phyloP scores from a whole-genome alignment of 371 early-diverging fungal species.

The Lichtheimia ornata region DNA sequence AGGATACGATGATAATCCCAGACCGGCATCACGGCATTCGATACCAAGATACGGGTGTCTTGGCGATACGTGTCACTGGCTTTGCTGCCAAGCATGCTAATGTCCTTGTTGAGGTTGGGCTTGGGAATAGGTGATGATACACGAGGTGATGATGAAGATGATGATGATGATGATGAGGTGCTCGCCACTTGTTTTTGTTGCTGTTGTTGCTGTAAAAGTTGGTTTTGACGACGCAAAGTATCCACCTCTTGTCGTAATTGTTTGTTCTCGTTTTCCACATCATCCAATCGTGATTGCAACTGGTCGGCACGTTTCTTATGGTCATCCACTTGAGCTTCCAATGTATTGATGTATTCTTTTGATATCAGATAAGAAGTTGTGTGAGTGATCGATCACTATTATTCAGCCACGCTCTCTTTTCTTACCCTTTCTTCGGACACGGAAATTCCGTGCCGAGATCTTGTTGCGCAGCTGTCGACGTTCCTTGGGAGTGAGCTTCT shows the following conservation, averaged over 20 bases:
- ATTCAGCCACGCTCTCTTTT: not conserved
- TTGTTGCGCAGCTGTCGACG: conserved; percentile 85
- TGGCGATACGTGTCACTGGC: conserved; percentile 51
- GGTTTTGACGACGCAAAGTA: conserved; percentile 42
- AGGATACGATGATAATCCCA: conserved; percentile 47
- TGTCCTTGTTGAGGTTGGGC: conserved; percentile 48
- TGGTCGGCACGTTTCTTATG: conserved; percentile 62
- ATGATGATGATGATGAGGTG: conserved; percentile 14
- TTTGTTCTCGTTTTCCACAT: conserved; percentile 60
- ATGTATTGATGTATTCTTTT: conserved; percentile 77
- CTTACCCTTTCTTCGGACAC: conserved; percentile 84
- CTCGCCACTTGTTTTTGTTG: conserved; percentile 5
- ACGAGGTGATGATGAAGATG: conserved; percentile 31
- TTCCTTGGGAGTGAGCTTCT: conserved; percentile 74
- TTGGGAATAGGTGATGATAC: conserved; percentile 36
- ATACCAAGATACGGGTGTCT: conserved; percentile 46
- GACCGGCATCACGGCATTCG: conserved; percentile 48
- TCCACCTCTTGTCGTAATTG: conserved; percentile 60
- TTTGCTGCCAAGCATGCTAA: conserved; percentile 47
- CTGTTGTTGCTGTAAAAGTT: conserved; percentile 24
- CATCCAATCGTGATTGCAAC: conserved; percentile 43
- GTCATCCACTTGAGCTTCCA: conserved; percentile 79
- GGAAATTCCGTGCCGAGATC: conserved; percentile 86
- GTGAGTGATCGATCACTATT: not conserved
- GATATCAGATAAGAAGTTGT: not conserved